phyloP scores from a whole-genome alignment of 768 basidiomycete species.

The Rhizopogon vinicolor region DNA sequence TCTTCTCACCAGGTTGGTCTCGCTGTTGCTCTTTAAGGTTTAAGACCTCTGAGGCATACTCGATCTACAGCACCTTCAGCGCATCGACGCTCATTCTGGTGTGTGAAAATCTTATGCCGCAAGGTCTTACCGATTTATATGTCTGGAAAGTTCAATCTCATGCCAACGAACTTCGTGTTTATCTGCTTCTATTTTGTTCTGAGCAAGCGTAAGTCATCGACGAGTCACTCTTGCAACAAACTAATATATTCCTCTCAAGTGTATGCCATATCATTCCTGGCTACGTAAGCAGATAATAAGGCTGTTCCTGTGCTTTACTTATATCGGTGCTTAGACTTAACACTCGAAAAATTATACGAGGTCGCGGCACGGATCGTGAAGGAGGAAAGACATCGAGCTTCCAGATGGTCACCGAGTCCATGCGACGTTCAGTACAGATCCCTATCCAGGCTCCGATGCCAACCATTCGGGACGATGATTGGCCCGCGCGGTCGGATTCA shows the following conservation, averaged over 20 bases:
- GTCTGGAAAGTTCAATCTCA: slow-evolving; percentile 45
- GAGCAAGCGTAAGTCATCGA: slow-evolving; percentile 49
- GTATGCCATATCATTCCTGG: slow-evolving; percentile 63
- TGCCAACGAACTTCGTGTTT: slow-evolving; percentile 54
- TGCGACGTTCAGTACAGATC: not conserved
- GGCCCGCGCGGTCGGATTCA: not conserved
- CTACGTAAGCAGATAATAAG: slow-evolving; percentile 41
- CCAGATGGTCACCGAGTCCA: slow-evolving; percentile 17
- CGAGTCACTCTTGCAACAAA: not conserved
- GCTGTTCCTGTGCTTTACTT: not conserved
- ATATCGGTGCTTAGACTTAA: slow-evolving; percentile 43
- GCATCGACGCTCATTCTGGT: slow-evolving; percentile 53
- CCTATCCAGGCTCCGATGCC: slow-evolving; percentile 2
- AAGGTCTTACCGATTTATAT: not conserved
- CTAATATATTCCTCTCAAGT: slow-evolving; percentile 29
- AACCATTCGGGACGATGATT: not conserved
- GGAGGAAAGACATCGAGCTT: slow-evolving; percentile 19
- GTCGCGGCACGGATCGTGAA: slow-evolving; percentile 49
- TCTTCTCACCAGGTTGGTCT: slow-evolving; percentile 49
- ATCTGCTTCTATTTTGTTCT: slow-evolving; percentile 58
- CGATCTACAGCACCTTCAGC: slow-evolving; percentile 22
- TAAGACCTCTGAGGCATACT: not conserved
- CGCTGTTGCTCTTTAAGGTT: not conserved
- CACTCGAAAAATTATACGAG: slow-evolving; percentile 50
- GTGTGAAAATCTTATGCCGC: slow-evolving; percentile 13